Percentiles rank a stretch among this genome's conserved stretches.
Conservation (phyloP, 164 flowering plant genomes). For the Amborella trichopoda region DNA sequence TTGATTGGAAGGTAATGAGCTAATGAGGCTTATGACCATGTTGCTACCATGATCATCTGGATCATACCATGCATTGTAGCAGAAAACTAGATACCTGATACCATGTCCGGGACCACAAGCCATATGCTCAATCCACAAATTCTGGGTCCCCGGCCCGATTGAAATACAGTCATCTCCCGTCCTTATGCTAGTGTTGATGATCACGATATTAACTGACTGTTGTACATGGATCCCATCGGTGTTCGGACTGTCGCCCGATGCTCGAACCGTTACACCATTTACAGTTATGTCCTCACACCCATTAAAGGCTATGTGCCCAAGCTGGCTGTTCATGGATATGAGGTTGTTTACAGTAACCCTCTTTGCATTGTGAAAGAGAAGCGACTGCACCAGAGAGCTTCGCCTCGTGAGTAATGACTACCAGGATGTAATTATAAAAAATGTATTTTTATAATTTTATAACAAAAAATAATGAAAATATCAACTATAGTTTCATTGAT, state of each 20-base stretch:
- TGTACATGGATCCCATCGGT: conserved; percentile 29
- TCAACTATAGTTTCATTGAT: too few relatives aligned
- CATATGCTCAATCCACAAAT: conserved; percentile 12
- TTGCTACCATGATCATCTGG: too few relatives aligned
- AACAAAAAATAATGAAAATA: too few relatives aligned
- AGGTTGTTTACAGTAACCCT: conserved; percentile 11
- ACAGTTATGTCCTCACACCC: conserved; percentile 16
- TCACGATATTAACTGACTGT: conserved; percentile 16
- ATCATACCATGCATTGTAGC: too few relatives aligned
- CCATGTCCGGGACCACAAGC: conserved; percentile 24
- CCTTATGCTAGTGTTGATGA: conserved; percentile 9
- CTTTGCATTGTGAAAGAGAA: conserved; percentile 8
- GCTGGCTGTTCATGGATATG: conserved; percentile 20
- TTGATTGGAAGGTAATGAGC: too few relatives aligned
- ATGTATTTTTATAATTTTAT: too few relatives aligned
- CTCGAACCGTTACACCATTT: conserved; percentile 10
- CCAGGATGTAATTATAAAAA: too few relatives aligned
- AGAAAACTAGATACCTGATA: too few relatives aligned
- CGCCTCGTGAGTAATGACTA: too few relatives aligned
- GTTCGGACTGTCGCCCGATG: conserved; percentile 27
- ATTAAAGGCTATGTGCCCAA: conserved; percentile 14
- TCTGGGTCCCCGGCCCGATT: conserved; percentile 20
- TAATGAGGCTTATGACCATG: too few relatives aligned
- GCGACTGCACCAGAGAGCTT: conserved; percentile 11
- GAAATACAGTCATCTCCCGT: conserved; percentile 19